Base-by-base conservation (phyloP, 2,329 filamentous ascomycete genomes). In the Trichophyton benhamiae region DNA sequence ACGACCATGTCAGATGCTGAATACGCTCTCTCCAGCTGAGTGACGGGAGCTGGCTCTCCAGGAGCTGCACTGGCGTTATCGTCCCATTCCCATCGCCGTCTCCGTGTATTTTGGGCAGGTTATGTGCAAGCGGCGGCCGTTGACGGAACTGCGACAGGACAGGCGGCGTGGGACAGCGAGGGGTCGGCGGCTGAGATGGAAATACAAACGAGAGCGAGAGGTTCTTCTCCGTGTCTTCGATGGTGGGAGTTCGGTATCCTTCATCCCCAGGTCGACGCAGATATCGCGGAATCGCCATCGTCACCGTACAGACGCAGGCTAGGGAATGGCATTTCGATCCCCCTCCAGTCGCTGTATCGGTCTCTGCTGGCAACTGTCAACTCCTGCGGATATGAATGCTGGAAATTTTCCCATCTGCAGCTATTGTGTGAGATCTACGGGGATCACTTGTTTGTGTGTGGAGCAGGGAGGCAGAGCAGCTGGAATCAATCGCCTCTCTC, bases 1-100 rank as follows among this genome's bases (percentile, higher is more conserved):
- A 92, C 0, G 87, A 90, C 88, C 88, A 92, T 0, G 83, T 85
- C 65, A 84, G 80, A 72, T 86, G 83, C 58, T 80, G 74, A 52
- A 85, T 79, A n/a, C 83, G 74, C 65, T 83, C 75, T 64, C 75
- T 79, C 75, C 80, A 83, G 52, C 72, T 69, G 20, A 81, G 69
- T 13, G 67, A 63, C 4, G 64, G 62, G 13, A 69, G 65, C 33
- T 57, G 66, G 58, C 55, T 66, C 17, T 64, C 59, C 41, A 49
- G 36, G 3, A 46, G 15, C 8, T 46, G 22, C 17, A 20, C 20
- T 8, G 15, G 36, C 59, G 48, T 60, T 59, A 52, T 42, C 5
- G 46, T 25, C 3, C 58, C 48, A 30, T 48, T 52, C 25, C 22
- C 49, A 8, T 46, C 17, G 42, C 38, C 57, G 25, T 44, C 60